Base-by-base conservation (phyloP, 768 basidiomycete species). In the Phaeolepiota aurea region DNA sequence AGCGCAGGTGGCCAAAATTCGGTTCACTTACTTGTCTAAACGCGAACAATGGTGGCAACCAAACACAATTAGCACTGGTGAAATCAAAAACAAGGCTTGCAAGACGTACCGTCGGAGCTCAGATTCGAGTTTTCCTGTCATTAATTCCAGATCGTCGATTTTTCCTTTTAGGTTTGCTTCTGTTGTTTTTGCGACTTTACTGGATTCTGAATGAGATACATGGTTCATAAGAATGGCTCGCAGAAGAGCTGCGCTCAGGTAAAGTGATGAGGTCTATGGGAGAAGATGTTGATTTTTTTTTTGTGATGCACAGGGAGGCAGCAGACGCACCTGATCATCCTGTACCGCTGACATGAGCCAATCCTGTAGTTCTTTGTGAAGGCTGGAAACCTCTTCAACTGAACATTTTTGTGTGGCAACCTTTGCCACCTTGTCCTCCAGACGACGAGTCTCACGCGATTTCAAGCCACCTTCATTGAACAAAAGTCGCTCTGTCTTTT, bases 341-440 rank as follows among this genome's bases (percentile, higher is more conserved):
- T 76, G 77, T 48, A 61, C 65, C 51, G 81, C 79, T 38, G 74
- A 65, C 33, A 65, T 66, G 42, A 89, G 60, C 84, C 84, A 89
- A 45, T 77, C 76, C 56, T 85, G 75, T 46, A 89, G 71, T 63
- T 89, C 87, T 54, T 78, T 75, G 63, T 86, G 82, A 48, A 89
- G 74, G 44, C 71, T 65, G 38, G 78, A 75, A 38, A 89, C 83
- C 65, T 89, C 87, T 58, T 88, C 87, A 45, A 89, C 86, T 28
- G 84, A 86, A 64, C 83, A 87, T 72, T 85, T 87, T 76, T 85
- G 85, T 11, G 77, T 74, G 22, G 87, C 87, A 51, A 87, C 79
- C 52, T 72, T 74, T 42, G 79, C 79, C 43, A 89, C 84, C 61
- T 77, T 86, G 62, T 78, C 77, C 62, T 89, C 87, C 42, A 89